Evolutionary conservation across 2,329 filamentous ascomycete genomes (phyloP).

Genomic region (Ceratocystis harringtonii): DNA sequence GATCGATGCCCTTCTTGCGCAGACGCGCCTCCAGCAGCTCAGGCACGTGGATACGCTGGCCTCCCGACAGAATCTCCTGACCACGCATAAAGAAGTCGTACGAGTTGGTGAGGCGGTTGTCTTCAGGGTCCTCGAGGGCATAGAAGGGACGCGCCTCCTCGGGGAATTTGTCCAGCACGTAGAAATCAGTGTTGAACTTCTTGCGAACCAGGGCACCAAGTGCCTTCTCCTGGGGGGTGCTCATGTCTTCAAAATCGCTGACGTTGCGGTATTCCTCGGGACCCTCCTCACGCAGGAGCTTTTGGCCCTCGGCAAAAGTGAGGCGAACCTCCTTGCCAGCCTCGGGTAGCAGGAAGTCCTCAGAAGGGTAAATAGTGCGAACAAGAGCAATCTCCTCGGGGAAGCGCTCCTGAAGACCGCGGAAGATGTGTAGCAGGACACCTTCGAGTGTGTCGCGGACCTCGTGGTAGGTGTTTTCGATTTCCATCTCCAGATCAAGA

Average conservation of each 20-base stretch:
- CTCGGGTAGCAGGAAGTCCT: constrained; percentile 61
- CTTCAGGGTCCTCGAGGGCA: constrained; percentile 60
- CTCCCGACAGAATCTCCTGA: constrained; percentile 84
- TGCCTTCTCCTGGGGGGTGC: constrained; percentile 71
- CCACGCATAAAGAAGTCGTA: constrained; percentile 82
- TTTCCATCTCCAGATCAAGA: constrained; percentile 83
- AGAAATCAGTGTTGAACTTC: constrained; percentile 92
- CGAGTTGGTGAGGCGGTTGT: constrained; percentile 50
- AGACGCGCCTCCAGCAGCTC: constrained; percentile 63
- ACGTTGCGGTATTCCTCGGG: constrained; percentile 52
- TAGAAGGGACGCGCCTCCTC: constrained; percentile 81
- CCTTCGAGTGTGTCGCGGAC: constrained; percentile 57
- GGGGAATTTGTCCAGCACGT: constrained; percentile 93
- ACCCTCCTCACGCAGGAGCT: constrained; percentile 61
- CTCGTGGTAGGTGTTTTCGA: constrained; percentile 63
- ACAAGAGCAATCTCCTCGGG: constrained; percentile 58
- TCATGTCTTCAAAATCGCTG: constrained; percentile 63
- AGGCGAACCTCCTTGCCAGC: constrained; percentile 60
- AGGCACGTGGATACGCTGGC: constrained; percentile 78
- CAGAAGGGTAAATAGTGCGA: constrained; percentile 59
- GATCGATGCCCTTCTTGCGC: constrained; percentile 65
- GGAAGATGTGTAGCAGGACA: constrained; percentile 66
- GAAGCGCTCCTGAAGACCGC: constrained; percentile 52
- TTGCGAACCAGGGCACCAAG: constrained; percentile 72
- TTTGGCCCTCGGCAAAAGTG: constrained; percentile 63